These are phyloP conservation scores for Lactarius hengduanensis DNA, from an alignment of 768 basidiomycete species.

Conservation along the genomic window DNA sequence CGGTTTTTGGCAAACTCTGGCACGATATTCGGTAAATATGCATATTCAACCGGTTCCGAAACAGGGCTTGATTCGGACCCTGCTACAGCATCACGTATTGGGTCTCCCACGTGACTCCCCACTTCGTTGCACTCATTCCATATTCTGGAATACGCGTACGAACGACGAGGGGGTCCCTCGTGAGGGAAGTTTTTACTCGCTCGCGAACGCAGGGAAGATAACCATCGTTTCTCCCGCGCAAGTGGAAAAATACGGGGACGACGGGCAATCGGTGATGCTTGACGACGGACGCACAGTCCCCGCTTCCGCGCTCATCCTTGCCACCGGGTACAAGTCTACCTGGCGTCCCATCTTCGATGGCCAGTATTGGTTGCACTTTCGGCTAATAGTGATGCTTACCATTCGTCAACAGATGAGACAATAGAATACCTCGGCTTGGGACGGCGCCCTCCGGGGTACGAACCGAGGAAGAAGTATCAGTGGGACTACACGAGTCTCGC, in stretches of 20 bases:
- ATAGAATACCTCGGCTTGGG: slow-evolving; percentile 49
- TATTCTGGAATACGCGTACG: slow-evolving; percentile 46
- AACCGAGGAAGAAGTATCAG: slow-evolving; percentile 22
- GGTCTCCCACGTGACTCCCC: slow-evolving; percentile 49
- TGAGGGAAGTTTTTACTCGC: slow-evolving; percentile 48
- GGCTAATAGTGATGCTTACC: not conserved
- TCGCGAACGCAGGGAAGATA: slow-evolving; percentile 52
- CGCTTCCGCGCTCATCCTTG: slow-evolving; percentile 52
- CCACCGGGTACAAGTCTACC: slow-evolving; percentile 60
- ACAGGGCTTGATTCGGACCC: not conserved
- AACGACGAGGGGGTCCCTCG: slow-evolving; percentile 54
- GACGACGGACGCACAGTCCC: slow-evolving; percentile 42
- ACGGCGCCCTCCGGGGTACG: slow-evolving; percentile 37
- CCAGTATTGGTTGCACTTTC: slow-evolving; percentile 25
- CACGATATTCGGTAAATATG: slow-evolving; percentile 40
- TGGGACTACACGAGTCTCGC: slow-evolving; percentile 36
- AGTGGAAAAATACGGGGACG: slow-evolving; percentile 38
- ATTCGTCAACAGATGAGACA: slow-evolving; percentile 43
- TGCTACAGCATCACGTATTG: slow-evolving; percentile 35
- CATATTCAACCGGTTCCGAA: not conserved
- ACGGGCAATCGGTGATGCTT: slow-evolving; percentile 42
- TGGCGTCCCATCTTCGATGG: slow-evolving; percentile 48
- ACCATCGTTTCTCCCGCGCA: slow-evolving; percentile 46
- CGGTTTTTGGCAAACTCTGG: slow-evolving; percentile 47
- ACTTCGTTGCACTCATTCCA: slow-evolving; percentile 41